Conservation (phyloP, 805 yeast genomes). For the Scheffersomyces spartinae region DNA sequence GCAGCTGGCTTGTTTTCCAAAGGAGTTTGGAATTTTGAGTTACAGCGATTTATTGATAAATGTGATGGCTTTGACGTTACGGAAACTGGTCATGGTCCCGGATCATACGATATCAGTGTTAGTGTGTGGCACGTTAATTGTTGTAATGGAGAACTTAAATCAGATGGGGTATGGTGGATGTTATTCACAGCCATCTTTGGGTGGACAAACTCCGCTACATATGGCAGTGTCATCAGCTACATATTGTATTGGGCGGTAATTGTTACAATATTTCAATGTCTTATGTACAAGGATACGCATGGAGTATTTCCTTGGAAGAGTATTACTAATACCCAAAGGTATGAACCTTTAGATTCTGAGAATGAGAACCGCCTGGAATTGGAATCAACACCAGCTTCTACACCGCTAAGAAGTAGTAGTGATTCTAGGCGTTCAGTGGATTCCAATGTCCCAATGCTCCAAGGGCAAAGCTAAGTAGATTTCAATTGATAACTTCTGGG, state of each 20-base stretch:
- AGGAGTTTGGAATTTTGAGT: conserved; percentile 85
- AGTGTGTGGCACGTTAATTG: conserved; percentile 94
- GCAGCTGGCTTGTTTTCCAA: conserved; percentile 80
- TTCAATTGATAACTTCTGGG: too few relatives aligned
- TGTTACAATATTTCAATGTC: conserved; percentile 31
- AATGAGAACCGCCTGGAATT: too few relatives aligned
- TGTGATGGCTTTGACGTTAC: conserved; percentile 79
- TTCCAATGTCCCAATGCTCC: too few relatives aligned
- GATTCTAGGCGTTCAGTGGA: too few relatives aligned
- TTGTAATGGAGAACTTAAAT: conserved; percentile 85
- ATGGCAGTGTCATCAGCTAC: conserved; percentile 72
- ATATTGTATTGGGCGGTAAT: conserved; percentile 55
- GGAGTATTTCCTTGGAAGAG: conserved; percentile 56
- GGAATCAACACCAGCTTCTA: too few relatives aligned
- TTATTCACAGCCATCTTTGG: conserved; percentile 79
- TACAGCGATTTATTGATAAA: conserved; percentile 59
- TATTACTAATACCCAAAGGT: too few relatives aligned
- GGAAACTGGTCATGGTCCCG: conserved; percentile 89
- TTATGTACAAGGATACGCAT: conserved; percentile 37
- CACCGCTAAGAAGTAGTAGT: too few relatives aligned
- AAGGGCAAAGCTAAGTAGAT: too few relatives aligned
- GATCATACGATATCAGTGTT: conserved; percentile 69
- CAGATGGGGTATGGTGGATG: conserved; percentile 94
- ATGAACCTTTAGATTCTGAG: too few relatives aligned
- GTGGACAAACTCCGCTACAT: conserved; percentile 92